Evolutionary conservation across 768 basidiomycete genomes (phyloP), one percentile per base, ranked within the genome.

Genomic region (Suillus subaureus): DNA sequence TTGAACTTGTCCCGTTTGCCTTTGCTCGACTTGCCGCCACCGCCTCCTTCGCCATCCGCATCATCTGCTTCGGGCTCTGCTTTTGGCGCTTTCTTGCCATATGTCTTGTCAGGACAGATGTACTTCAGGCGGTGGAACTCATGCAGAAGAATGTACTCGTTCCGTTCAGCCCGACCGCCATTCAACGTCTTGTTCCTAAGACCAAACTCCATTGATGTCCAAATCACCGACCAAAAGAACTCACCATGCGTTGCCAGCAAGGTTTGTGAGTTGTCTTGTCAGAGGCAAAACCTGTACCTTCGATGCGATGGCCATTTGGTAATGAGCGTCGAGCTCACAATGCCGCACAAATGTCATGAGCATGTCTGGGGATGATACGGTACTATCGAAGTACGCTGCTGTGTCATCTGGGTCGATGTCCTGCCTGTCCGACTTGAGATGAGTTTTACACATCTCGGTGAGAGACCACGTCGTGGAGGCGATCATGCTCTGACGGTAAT

Each of bases 361-460:
- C 43, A 85, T 82, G 56, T 91, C 89, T 0, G 96, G 91, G 1
- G 85, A 85, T 65, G 87, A 85, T 61, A 96, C 83, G 47, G 86
- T 88, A 35, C 90, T 89, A 72, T 99, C 97, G 69, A 99, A 88
- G 77, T 93, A 98, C 68, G 85, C 83, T 35, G 94, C 89, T 0
- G 94, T 97, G 72, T 99, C 97, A 67, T 98, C 97, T 0, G 95
- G 91, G 73, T 99, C 97, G 67, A 97, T 96, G 68, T 99, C 97
- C 73, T 97, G 91, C 43, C 97, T 83, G 61, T 91, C 89, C 66
- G 87, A 85, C 67, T 90, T 90, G 68, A 99, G 86, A 74, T 97
- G 92, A 0, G 94, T 92, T 67, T 83, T 86, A 79, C 93, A 96
- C 96, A 99, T 98, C 77, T 99, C 97, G 11, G 94, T 94, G 62